Evolutionary conservation across 2,329 filamentous ascomycete species (phyloP).

Genomic region (Chaetothyriales sp.): DNA sequence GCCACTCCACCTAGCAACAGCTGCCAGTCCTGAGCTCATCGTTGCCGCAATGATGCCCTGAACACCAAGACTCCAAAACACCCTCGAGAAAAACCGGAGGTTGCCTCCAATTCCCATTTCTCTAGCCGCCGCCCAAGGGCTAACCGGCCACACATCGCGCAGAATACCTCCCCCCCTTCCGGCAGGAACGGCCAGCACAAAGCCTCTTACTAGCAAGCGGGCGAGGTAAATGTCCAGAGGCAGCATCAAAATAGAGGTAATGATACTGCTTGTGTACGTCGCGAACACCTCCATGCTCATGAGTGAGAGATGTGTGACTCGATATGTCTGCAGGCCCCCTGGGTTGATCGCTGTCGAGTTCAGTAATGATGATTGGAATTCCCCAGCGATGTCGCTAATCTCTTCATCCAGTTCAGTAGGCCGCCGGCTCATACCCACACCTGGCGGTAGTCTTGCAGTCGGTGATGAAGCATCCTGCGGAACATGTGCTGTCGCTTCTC

Average conservation of each 20-base stretch:
- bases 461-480: conserved; percentile 9
- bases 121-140: neutral
- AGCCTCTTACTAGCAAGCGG: neutral
- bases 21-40: neutral
- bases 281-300: conserved; percentile 8
- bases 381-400: conserved; percentile 1
- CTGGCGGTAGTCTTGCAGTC: conserved; percentile 7
- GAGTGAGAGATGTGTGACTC: conserved; percentile 10
- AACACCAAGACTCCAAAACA: conserved; percentile 6
- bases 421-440: conserved; percentile 11
- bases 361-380: conserved; percentile 1
- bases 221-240: conserved; percentile 9
- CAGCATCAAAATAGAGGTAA: conserved; percentile 9
- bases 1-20: neutral
- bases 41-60: conserved; percentile 5
- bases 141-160: conserved; percentile 6
- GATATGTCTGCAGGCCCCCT: conserved; percentile 4
- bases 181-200: neutral
- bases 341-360: neutral
- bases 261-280: conserved; percentile 3
- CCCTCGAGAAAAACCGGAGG: conserved; percentile 6
- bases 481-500: neutral
- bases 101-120: neutral
- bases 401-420: conserved; percentile 14
- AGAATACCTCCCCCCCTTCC: neutral